Conservation (phyloP, 192 early-diverging fungal species). For the Phycomyces nitens region DNA sequence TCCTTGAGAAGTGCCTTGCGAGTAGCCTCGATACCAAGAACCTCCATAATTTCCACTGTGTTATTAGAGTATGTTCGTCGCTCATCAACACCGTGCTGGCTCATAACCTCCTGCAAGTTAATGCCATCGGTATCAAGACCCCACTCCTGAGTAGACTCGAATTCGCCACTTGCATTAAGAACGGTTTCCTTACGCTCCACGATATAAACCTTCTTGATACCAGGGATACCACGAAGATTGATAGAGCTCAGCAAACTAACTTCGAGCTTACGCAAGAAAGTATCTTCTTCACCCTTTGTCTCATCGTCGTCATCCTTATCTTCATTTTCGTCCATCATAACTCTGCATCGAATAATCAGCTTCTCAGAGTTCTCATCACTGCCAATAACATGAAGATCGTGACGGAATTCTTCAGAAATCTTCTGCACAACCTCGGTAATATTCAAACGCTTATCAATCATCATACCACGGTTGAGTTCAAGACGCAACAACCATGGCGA, state of each 20-base stretch:
- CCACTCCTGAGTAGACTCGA: constrained; percentile 63
- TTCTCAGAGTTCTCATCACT: constrained; percentile 89
- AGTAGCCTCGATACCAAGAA: constrained; percentile 97
- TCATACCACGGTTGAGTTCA: constrained; percentile 72
- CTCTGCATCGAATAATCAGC: constrained; percentile 84
- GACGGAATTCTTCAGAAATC: constrained; percentile 75
- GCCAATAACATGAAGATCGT: constrained; percentile 78
- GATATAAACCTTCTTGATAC: constrained; percentile 85
- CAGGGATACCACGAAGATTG: constrained; percentile 82
- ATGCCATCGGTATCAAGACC: constrained; percentile 92
- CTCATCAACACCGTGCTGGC: constrained; percentile 78
- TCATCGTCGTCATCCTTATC: constrained; percentile 61
- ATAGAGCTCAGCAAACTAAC: constrained; percentile 82
- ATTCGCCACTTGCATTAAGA: constrained; percentile 60
- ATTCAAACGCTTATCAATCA: constrained; percentile 85
- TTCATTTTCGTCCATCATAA: constrained; percentile 65
- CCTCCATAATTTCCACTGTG: constrained; percentile 85
- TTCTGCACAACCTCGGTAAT: constrained; percentile 80
- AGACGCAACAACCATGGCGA: constrained; percentile 79
- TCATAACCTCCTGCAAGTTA: constrained; percentile 84
- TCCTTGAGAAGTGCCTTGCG: constrained; percentile 86
- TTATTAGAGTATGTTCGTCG: constrained; percentile 86
- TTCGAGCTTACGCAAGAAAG: constrained; percentile 86
- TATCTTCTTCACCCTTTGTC: constrained; percentile 69
- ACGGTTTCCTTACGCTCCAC: constrained; percentile 48